Base-by-base conservation (phyloP, 345 rosid genomes). In the Sonneratia alba region DNA sequence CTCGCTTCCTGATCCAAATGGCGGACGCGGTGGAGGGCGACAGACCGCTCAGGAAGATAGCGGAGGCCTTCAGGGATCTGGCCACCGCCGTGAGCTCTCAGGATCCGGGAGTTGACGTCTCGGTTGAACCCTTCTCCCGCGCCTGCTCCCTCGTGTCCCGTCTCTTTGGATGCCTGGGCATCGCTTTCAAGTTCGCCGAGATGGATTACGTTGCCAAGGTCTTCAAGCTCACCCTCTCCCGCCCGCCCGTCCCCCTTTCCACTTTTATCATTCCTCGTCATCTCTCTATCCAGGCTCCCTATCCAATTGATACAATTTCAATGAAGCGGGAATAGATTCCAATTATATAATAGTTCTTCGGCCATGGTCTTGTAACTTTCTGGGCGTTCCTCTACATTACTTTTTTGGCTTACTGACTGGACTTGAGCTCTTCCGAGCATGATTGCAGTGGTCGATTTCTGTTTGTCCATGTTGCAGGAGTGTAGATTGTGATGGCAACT, bases 101-200 rank as follows among this genome's bases (percentile, higher is more conserved):
- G 73, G 73, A 72, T 68, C 80, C 72, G n/a, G 87, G 81, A 24
- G 78, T 89, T 10, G 89, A 83, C 53, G 78, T 95, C 16, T 89
- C 89, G 22, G 80, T 90, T 49, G 89, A 85, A 21, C 79, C 87
- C 0, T 88, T 94, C 79, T 91, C 97, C 34, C 89, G 61, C 76
- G 97, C 99, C 32, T 90, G 96, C 78, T 87, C 99, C 37, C 77
- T 88, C 22, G 97, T 95, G 21, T 95, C 99, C 16, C 97, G 97
- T 72, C 97, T 91, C 61, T 89, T 95, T 68, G 92, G 91, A 32
- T 90, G 97, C 79, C 78, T 95, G 27, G 97, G 99, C 40, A 85
- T 95, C 70, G 98, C 98, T 69, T 94, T 94, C 84, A 95, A 91
- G 83, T 95, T 95, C 72, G 99, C 97, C 0, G 97, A 95, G 77